Percentiles rank a stretch among this genome's conserved stretches.
Evolutionary conservation across 2,329 filamentous ascomycete genomes (phyloP).

Genomic region (Fusarium hostae): DNA sequence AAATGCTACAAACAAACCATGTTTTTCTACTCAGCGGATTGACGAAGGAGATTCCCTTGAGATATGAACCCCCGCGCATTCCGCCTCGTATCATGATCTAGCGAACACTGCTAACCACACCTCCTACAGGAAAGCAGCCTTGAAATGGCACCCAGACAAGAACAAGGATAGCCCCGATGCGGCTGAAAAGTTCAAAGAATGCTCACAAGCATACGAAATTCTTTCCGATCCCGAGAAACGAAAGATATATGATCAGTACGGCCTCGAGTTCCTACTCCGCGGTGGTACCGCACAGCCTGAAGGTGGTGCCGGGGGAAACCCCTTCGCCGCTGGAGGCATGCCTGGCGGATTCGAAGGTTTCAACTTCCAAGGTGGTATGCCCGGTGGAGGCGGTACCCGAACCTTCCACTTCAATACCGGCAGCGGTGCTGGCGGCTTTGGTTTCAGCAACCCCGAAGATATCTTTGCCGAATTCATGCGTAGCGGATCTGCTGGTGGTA

Average conservation of each 20-base stretch:
- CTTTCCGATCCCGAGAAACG: conserved; percentile 97
- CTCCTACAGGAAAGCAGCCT: conserved; percentile 76
- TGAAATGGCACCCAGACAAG: conserved; percentile 97
- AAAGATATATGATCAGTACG: conserved; percentile 93
- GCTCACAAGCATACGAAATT: conserved; percentile 97
- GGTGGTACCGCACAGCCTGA: conserved; percentile 78
- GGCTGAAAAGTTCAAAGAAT: conserved; percentile 96
- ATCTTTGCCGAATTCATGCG: conserved; percentile 90
- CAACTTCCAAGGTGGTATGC: conserved; percentile 60
- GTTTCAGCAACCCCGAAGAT: conserved; percentile 83
- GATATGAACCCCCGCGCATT: neutral
- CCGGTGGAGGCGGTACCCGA: conserved; percentile 57
- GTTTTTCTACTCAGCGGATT: neutral
- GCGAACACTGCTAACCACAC: conserved; percentile 50
- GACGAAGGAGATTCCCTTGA: neutral
- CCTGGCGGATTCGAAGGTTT: conserved; percentile 64
- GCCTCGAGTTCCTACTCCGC: conserved; percentile 89
- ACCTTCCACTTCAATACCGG: conserved; percentile 74
- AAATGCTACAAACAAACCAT: neutral
- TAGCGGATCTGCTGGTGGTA: conserved; percentile 53
- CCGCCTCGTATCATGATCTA: neutral
- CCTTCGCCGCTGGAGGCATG: conserved; percentile 68
- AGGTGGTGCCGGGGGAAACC: conserved; percentile 65
- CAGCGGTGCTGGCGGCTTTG: conserved; percentile 72
- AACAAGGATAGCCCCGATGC: conserved; percentile 91